Conservation (phyloP, 2,329 filamentous ascomycete species). For the Monosporascus ibericus region DNA sequence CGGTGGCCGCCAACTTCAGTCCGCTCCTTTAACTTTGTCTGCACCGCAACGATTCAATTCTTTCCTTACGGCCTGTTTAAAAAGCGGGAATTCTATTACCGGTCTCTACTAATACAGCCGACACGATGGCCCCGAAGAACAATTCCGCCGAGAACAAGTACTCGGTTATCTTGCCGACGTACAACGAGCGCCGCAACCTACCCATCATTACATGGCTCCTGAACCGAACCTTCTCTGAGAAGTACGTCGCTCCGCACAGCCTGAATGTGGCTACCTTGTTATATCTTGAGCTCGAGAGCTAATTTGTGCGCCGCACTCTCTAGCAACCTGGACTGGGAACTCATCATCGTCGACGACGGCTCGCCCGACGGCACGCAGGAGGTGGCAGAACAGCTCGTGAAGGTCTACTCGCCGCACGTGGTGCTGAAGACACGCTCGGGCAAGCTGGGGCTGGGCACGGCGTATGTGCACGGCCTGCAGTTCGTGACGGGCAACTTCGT, state of each 20-base stretch:
- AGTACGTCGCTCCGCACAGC: conserved; percentile 48
- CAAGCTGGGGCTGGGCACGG: conserved; percentile 94
- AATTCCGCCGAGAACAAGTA: conserved; percentile 63
- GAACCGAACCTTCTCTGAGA: conserved; percentile 82
- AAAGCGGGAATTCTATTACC: not conserved
- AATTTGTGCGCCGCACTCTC: conserved; percentile 3
- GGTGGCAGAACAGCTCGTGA: conserved; percentile 83
- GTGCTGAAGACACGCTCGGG: conserved; percentile 81
- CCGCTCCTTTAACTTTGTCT: conserved; percentile 9
- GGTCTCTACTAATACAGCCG: not conserved
- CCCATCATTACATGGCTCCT: conserved; percentile 94
- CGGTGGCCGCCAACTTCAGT: conserved; percentile 18
- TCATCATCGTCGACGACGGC: conserved; percentile 97
- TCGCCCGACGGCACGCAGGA: conserved; percentile 93
- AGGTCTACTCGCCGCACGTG: conserved; percentile 75
- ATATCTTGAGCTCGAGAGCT: conserved; percentile 2
- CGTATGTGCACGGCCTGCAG: conserved; percentile 90
- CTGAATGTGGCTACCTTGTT: not conserved
- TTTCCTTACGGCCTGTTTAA: too few relatives aligned
- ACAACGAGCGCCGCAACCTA: conserved; percentile 96
- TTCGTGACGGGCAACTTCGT: conserved; percentile 90
- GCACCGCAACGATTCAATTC: too few relatives aligned
- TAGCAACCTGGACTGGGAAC: conserved; percentile 91
- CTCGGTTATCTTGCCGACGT: conserved; percentile 94
- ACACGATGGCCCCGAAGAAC: conserved; percentile 42